Base-by-base conservation (phyloP, 2,329 filamentous ascomycete genomes). In the Colletotrichum noveboracense region DNA sequence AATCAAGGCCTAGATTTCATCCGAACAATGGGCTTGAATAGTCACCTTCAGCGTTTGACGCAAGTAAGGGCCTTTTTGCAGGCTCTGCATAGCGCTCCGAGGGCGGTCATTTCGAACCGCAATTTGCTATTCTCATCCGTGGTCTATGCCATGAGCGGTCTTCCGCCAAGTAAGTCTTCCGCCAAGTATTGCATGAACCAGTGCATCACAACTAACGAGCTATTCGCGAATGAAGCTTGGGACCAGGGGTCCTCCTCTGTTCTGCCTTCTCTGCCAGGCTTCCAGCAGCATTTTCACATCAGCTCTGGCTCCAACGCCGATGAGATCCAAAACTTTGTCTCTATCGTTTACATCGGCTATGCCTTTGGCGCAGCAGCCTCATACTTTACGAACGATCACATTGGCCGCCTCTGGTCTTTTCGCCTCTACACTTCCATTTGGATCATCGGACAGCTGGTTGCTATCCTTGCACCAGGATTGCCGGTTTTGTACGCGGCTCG, bases 261-360 rank as follows among this genome's bases (percentile, higher is more conserved):
- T 3, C 72, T 85, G 1, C 78, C 84, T 1, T 81, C 80, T 9
- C 79, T 85, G 4, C 80, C 81, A 9, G 79, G 83, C 26, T 85
- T 85, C 73, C 80, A 84, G 72, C 30, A 82, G 18, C 78, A 81
- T 12, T 85, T 86, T 71, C 79, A 78, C 18, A 81, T 85, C 71
- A 80, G 68, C 28, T 83, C 83, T 13, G 78, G 77, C 10, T 74
- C 82, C 58, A 79, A 80, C 66, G 78, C 81, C 4, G 65, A 69
- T 5, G 70, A 80, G 14, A 83, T 85, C n/a, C 76, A 71, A 18
- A 83, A 84, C 55, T 85, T 83, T 71, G 80, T 86, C 34, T 85
- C 84, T 13, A 76, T 86, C 30, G 79, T 80, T 13, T 78, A 85
- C 71, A 77, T 86, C 7, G 48, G 48, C n/a, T 55, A 55, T 8